phyloP scores from a whole-genome alignment of 257 asterid genomes.

The Fraxinus pennsylvanica region DNA sequence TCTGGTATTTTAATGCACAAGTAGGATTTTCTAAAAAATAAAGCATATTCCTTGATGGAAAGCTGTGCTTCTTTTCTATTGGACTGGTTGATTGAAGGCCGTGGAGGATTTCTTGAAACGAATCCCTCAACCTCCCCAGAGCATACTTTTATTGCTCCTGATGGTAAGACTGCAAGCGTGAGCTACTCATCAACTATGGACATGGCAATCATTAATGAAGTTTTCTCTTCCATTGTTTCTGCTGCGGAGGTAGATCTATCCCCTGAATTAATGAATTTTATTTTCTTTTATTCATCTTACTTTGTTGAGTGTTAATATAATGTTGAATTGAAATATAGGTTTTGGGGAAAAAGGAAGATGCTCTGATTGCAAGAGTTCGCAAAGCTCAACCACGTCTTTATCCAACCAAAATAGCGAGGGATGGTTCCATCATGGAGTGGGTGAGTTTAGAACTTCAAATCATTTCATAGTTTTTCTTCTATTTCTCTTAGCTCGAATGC shows the following conservation, averaged over 20 bases:
- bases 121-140: constrained; percentile 90
- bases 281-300: background rate
- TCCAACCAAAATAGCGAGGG: constrained; percentile 59
- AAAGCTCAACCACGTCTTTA: constrained; percentile 62
- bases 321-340: constrained; percentile 41
- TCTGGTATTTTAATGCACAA: background rate
- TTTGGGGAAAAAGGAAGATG: constrained; percentile 52
- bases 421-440: constrained; percentile 89
- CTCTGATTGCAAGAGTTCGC: constrained; percentile 52
- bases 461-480: background rate
- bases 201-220: constrained; percentile 63
- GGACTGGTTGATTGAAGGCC: constrained; percentile 77
- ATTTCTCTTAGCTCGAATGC: background rate
- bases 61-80: constrained; percentile 62
- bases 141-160: constrained; percentile 69
- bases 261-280: background rate
- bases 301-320: background rate
- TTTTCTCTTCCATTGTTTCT: constrained; percentile 55
- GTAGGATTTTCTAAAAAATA: constrained; percentile 59
- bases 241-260: constrained; percentile 65
- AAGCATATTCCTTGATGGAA: constrained; percentile 69
- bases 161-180: constrained; percentile 67
- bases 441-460: constrained; percentile 37
- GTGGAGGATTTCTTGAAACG: constrained; percentile 59
- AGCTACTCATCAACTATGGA: constrained; percentile 87